Evolutionary conservation across 225 moss, liverwort and hornwort genomes (phyloP).

Genomic region (Asterella californica): DNA sequence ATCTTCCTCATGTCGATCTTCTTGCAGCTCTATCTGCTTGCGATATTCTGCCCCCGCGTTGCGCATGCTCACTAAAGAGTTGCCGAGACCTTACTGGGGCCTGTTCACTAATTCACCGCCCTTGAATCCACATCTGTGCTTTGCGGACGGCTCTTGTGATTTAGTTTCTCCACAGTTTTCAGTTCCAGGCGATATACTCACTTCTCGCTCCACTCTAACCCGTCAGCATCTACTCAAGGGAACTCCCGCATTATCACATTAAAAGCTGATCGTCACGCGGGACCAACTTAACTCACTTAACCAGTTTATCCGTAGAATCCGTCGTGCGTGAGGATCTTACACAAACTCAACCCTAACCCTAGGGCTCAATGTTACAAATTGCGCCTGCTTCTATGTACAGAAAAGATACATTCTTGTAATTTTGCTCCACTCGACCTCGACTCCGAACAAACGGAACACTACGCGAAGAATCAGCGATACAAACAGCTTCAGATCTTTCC

Average conservation of each 20-base stretch:
- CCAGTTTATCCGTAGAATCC: neutral
- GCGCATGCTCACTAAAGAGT: conserved; percentile 10
- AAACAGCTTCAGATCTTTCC: neutral
- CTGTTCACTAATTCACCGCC: neutral
- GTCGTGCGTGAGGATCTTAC: neutral
- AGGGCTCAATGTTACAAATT: neutral
- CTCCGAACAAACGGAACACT: neutral
- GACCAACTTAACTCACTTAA: neutral
- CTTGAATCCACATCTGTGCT: neutral
- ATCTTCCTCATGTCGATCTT: neutral
- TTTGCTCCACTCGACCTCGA: neutral
- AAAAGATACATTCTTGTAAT: neutral
- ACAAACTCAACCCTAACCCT: conserved; percentile 8
- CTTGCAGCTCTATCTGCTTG: conserved; percentile 12
- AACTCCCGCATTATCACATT: neutral
- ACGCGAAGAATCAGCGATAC: neutral
- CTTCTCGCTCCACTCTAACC: neutral
- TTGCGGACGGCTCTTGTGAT: neutral
- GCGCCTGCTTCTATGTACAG: neutral
- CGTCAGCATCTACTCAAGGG: neutral
- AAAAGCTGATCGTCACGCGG: neutral
- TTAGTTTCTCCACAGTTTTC: neutral
- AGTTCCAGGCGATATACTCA: neutral
- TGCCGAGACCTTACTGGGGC: neutral
- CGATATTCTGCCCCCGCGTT: neutral